A percentile compares a stretch with the other conserved stretches of the same genome.
phyloP scores from a whole-genome alignment of 73 alveolate species.

The Blepharisma stoltei region DNA sequence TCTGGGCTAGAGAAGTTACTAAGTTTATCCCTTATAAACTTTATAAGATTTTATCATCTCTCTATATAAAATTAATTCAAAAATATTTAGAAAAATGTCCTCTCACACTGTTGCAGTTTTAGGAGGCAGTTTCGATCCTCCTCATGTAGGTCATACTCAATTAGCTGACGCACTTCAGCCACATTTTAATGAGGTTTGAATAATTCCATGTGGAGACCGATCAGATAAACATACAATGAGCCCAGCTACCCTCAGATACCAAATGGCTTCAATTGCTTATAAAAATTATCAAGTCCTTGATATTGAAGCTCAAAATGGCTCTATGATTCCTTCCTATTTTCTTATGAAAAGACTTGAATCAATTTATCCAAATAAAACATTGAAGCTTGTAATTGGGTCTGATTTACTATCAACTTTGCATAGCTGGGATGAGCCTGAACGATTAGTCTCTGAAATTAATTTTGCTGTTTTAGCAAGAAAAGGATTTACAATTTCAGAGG shows the following conservation, averaged over 20 bases:
- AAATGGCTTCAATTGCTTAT: slow-evolving; percentile 39
- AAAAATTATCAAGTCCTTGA: slow-evolving; percentile 39
- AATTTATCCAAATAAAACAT: slow-evolving; percentile 42
- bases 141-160: slow-evolving; percentile 62
- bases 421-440: slow-evolving; percentile 52
- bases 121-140: slow-evolving; percentile 85
- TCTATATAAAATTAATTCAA: too few species aligned
- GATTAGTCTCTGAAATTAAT: slow-evolving; percentile 37
- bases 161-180: not conserved
- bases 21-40: too few species aligned
- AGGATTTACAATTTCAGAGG: slow-evolving; percentile 35
- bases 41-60: too few species aligned
- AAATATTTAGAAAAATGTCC: not conserved
- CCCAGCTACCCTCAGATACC: slow-evolving; percentile 42
- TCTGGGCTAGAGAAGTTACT: too few species aligned
- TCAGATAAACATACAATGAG: slow-evolving; percentile 54
- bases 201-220: slow-evolving; percentile 79
- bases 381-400: slow-evolving; percentile 63
- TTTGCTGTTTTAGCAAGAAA: slow-evolving; percentile 52
- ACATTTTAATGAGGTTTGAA: slow-evolving; percentile 59
- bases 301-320: slow-evolving; percentile 51
- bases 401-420: slow-evolving; percentile 51
- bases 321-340: slow-evolving; percentile 55
- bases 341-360: slow-evolving; percentile 48
- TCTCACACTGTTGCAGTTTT: slow-evolving; percentile 36